These are phyloP conservation scores for Neurospora sp. DNA, from an alignment of 495 filamentous ascomycete species.

Conservation along the genomic window DNA sequence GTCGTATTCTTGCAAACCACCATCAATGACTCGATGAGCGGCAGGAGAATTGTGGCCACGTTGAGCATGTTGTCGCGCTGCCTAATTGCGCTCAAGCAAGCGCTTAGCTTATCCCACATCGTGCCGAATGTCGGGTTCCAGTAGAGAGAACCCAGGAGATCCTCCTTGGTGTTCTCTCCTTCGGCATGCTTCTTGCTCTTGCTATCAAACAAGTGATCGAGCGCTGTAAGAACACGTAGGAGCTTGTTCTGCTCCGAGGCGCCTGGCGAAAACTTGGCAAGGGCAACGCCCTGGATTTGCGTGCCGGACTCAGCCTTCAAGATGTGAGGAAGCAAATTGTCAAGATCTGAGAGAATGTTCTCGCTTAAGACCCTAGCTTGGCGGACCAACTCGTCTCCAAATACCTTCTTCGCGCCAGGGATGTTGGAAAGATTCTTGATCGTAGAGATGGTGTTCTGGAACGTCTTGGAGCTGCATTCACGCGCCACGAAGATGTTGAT, in stretches of 20 bases:
- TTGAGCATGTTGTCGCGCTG: conserved; percentile 92
- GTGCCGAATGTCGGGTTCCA: conserved; percentile 80
- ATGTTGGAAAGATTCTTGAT: conserved; percentile 96
- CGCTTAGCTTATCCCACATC: conserved; percentile 90
- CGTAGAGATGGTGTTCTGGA: conserved; percentile 89
- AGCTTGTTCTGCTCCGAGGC: conserved; percentile 94
- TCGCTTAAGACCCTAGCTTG: conserved; percentile 78
- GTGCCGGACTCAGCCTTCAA: conserved; percentile 77
- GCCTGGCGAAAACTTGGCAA: conserved; percentile 90
- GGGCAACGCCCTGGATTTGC: conserved; percentile 86
- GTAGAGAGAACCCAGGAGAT: conserved; percentile 78
- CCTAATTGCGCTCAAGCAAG: conserved; percentile 78
- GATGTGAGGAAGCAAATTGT: conserved; percentile 81
- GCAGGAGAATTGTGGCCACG: conserved; percentile 88
- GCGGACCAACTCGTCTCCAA: conserved; percentile 78
- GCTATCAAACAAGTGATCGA: conserved; percentile 89
- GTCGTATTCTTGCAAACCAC: conserved; percentile 97
- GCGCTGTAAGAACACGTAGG: conserved; percentile 82
- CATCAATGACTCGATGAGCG: conserved; percentile 93
- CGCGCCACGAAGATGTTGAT: conserved; percentile 92
- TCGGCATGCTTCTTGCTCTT: conserved; percentile 52
- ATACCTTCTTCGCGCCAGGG: conserved; percentile 78
- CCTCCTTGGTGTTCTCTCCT: conserved; percentile 52
- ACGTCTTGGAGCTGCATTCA: conserved; percentile 93
- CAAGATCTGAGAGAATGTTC: conserved; percentile 72